Base-by-base conservation (phyloP, 768 basidiomycete genomes). In the Russula emetica region DNA sequence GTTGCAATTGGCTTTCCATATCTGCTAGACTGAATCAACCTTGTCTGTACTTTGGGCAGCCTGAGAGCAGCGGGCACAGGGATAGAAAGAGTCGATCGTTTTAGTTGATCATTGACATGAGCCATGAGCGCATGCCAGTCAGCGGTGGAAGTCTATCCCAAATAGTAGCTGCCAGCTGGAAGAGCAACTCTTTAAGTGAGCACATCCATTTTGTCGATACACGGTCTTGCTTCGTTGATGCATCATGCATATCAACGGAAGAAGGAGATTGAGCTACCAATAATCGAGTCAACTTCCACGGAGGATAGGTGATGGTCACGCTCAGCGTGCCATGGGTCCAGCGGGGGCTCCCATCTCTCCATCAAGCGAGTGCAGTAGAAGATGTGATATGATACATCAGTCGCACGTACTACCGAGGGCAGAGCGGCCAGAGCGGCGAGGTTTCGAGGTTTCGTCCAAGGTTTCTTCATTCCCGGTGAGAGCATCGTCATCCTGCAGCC, bases 401-500 rank as follows among this genome's bases (percentile, higher is more conserved):
- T 18, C 22, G 50, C 40, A 54, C 64, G 59, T 62, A 61, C 55
- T 7, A 40, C 34, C n/a, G 54, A 44, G n/a, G 44, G 40, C 32
- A 45, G 30, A 14, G 64, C 9, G 32, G 30, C 30, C 32, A 34
- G n/a, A n/a, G n/a, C n/a, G n/a, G 32, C 32, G 32, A 42, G 14
- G 30, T 78, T 65, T 83, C 79, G 57, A 71, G 63, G 70, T 70
- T 75, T 84, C 45, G 75, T 76, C 84, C 85, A 86, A 28, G 80
- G 79, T 69, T 83, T 79, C 55, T 85, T 78, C 82, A 86, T 82
- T 75, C 85, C 86, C 24, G 85, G 85, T 51, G 24, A 54, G 14
- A 26, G 73, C 70, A 49, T 77, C 76, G 58, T 82, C 79, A 50
- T 79, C 74, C 74, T 40, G 71, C 72, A 55, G 75, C 72, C 65